Percentiles rank a stretch among this genome's conserved stretches.
Evolutionary conservation across 2,329 filamentous ascomycete species (phyloP).

Genomic region (Sporothrix mexicana): DNA sequence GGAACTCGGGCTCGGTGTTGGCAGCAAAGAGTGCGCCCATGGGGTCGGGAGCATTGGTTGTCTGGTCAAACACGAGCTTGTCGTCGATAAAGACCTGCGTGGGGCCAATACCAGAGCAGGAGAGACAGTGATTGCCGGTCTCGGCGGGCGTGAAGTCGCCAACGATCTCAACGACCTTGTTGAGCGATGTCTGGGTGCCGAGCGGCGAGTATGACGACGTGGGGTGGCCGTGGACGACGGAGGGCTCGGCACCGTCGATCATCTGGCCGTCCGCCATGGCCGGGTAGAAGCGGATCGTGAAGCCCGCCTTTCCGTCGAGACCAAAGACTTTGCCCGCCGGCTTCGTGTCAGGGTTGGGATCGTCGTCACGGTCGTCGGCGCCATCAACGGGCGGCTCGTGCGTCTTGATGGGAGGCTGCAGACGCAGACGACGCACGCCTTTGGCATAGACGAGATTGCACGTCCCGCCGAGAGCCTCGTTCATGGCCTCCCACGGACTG

Average conservation of each 20-base stretch:
- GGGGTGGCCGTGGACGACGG: neutral
- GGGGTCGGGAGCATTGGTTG: constrained; percentile 67
- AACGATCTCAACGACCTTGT: constrained; percentile 3
- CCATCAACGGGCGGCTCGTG: neutral
- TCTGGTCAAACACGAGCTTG: constrained; percentile 61
- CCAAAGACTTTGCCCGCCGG: neutral
- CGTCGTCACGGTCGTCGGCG: neutral
- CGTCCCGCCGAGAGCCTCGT: constrained; percentile 51
- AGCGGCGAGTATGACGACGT: neutral
- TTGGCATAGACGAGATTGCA: neutral
- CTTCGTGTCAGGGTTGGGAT: neutral
- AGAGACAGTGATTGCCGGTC: neutral
- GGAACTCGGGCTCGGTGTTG: constrained; percentile 1
- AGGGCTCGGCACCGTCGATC: neutral
- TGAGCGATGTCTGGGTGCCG: neutral
- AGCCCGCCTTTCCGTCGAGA: neutral
- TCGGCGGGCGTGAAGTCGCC: neutral
- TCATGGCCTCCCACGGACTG: constrained; percentile 67
- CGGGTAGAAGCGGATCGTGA: neutral
- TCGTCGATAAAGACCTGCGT: constrained; percentile 61
- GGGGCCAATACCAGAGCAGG: constrained; percentile 17
- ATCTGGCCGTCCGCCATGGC: neutral
- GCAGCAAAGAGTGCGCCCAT: constrained; percentile 68
- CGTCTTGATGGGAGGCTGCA: neutral
- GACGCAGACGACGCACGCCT: neutral